Conservation (phyloP, 163 green algal genomes). For the Picocystis sp. region DNA sequence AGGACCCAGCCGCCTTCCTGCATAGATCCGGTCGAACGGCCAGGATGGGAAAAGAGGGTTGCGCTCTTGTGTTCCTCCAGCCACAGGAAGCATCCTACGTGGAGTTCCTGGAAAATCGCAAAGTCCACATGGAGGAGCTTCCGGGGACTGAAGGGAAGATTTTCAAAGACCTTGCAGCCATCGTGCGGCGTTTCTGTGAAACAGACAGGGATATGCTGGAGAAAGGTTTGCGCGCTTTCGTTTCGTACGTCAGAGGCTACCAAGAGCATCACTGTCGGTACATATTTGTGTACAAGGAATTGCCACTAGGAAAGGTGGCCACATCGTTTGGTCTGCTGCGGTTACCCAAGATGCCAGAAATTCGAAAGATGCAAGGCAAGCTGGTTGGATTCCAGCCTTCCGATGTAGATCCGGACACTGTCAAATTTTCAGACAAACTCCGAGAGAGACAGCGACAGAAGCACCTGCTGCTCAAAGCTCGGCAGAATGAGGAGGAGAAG, state of each 20-base stretch:
- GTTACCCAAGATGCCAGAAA: conserved; percentile 77
- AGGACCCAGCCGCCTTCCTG: conserved; percentile 63
- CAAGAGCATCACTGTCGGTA: conserved; percentile 94
- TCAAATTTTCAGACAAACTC: conserved; percentile 51
- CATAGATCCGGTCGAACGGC: conserved; percentile 83
- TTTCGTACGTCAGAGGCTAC: conserved; percentile 85
- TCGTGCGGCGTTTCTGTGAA: conserved; percentile 15
- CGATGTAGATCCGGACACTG: conserved; percentile 38
- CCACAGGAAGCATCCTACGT: conserved; percentile 48
- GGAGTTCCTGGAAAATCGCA: conserved; percentile 42
- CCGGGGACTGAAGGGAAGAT: neutral
- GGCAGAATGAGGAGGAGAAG: conserved; percentile 2
- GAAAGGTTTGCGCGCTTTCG: conserved; percentile 67
- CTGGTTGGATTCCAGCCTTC: conserved; percentile 24
- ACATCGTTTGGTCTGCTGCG: conserved; percentile 58
- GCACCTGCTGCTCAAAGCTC: conserved; percentile 8
- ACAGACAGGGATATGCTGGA: conserved; percentile 78
- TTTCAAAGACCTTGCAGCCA: too few relatives aligned
- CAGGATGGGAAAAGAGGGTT: conserved; percentile 60
- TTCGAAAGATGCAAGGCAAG: conserved; percentile 19
- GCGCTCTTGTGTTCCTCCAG: conserved; percentile 56
- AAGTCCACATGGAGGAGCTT: conserved; percentile 17
- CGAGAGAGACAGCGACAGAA: conserved; percentile 72
- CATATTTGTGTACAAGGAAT: conserved; percentile 62
- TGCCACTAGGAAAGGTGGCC: conserved; percentile 55